A percentile compares a stretch with the other conserved stretches of the same genome.
Conservation (phyloP, 768 basidiomycete species). For the Podaxis rugospora region DNA sequence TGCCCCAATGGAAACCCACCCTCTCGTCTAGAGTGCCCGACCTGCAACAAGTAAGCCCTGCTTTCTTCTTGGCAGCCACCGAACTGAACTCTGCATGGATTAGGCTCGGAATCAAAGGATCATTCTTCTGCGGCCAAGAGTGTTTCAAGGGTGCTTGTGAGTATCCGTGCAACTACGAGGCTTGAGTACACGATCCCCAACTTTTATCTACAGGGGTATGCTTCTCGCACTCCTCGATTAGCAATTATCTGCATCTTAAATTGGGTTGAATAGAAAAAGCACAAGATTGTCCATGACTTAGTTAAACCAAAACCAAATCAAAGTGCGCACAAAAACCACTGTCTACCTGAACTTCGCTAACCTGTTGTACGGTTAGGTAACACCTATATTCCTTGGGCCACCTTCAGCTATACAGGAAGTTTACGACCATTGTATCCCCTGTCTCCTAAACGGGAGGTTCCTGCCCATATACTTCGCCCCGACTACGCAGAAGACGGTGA, state of each 20-base stretch:
- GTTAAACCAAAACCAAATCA: conserved; percentile 28
- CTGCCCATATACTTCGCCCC: conserved; percentile 78
- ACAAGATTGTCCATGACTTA: conserved; percentile 73
- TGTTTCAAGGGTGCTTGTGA: conserved; percentile 95
- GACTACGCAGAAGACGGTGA: conserved; percentile 72
- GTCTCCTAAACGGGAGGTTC: conserved; percentile 70
- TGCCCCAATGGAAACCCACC: conserved; percentile 83
- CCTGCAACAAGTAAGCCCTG: conserved; percentile 77
- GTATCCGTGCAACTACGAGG: conserved; percentile 25
- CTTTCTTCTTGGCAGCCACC: conserved; percentile 1
- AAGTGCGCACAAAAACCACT: background rate
- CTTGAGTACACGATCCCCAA: conserved; percentile 10
- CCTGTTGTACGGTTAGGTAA: conserved; percentile 46
- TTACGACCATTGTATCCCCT: conserved; percentile 87
- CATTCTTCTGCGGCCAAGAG: conserved; percentile 91
- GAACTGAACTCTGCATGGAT: conserved; percentile 5
- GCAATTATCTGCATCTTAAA: background rate
- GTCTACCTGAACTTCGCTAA: background rate
- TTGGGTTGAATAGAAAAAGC: conserved; percentile 58
- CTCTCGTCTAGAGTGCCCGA: conserved; percentile 87
- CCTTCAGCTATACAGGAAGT: conserved; percentile 73
- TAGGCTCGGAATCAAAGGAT: conserved; percentile 78
- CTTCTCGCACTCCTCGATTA: conserved; percentile 7
- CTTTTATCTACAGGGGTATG: conserved; percentile 29
- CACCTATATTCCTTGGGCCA: conserved; percentile 76